phyloP scores from a whole-genome alignment of 768 basidiomycete genomes.

The Leccinum aurantiacum region DNA sequence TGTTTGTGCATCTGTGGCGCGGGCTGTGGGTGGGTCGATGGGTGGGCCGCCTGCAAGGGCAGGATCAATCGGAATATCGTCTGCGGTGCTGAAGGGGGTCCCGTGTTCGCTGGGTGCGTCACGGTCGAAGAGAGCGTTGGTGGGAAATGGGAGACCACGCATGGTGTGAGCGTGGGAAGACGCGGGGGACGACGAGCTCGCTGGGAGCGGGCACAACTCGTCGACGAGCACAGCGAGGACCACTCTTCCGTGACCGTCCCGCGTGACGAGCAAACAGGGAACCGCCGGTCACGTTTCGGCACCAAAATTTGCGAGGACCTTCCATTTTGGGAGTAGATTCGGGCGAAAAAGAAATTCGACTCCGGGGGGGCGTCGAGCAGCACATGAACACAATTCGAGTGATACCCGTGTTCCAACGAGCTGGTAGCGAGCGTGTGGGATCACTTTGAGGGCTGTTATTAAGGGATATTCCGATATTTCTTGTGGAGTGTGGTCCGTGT shows the following conservation, averaged over 20 bases:
- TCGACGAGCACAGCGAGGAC: conserved; percentile 39
- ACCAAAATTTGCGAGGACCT: conserved; percentile 14
- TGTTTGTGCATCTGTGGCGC: conserved; percentile 20
- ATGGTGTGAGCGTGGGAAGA: conserved; percentile 35
- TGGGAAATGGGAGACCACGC: conserved; percentile 59
- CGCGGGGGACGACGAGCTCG: conserved; percentile 18
- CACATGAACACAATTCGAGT: background rate
- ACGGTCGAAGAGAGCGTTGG: conserved; percentile 45
- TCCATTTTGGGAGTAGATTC: conserved; percentile 15
- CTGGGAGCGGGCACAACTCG: conserved; percentile 29
- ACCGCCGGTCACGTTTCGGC: conserved; percentile 28
- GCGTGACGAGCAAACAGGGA: conserved; percentile 31
- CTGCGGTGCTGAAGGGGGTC: conserved; percentile 55
- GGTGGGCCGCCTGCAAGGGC: conserved; percentile 49
- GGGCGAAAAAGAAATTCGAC: background rate
- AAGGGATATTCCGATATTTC: background rate
- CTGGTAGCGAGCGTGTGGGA: background rate
- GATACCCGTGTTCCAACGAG: background rate
- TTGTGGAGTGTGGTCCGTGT: conserved; percentile 15
- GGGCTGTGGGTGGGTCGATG: conserved; percentile 54
- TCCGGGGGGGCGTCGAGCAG: background rate
- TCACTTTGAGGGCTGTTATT: background rate
- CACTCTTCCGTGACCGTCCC: conserved; percentile 31
- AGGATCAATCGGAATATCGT: conserved; percentile 83
- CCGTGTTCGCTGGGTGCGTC: conserved; percentile 60